A percentile compares a stretch with the other conserved stretches of the same genome.
Conservation (phyloP, 1,139 yeast species). For the Nematodospora anomalae region DNA sequence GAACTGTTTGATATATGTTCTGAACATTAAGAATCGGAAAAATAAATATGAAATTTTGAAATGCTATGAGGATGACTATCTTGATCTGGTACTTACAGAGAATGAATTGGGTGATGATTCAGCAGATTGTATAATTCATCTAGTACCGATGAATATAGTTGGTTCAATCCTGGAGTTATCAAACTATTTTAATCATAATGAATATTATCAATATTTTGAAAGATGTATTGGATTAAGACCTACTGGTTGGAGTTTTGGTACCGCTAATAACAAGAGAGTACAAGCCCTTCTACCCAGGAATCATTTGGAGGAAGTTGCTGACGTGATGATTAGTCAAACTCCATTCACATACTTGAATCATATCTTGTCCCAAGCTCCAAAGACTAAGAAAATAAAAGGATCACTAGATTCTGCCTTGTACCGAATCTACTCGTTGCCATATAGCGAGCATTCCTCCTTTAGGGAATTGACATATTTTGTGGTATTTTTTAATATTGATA, state of each 20-base stretch:
- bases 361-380: constrained; percentile 35
- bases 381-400: constrained; percentile 18
- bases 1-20: constrained; percentile 47
- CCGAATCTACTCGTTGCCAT: constrained; percentile 69
- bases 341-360: constrained; percentile 27
- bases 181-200: constrained; percentile 51
- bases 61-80: constrained; percentile 33
- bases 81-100: constrained; percentile 30
- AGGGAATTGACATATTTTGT: constrained; percentile 72
- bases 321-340: constrained; percentile 22
- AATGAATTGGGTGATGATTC: constrained; percentile 34
- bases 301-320: constrained; percentile 15
- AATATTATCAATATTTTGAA: constrained; percentile 47
- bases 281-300: constrained; percentile 10
- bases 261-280: constrained; percentile 8
- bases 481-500: constrained; percentile 45
- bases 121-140: constrained; percentile 59
- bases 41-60: constrained; percentile 44
- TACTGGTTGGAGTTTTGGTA: constrained; percentile 81
- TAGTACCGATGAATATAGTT: constrained; percentile 61
- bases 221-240: constrained; percentile 69
- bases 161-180: constrained; percentile 38
- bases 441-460: constrained; percentile 91
- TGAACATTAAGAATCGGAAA: constrained; percentile 52
- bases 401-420: constrained; percentile 29